Conservation (phyloP, 768 basidiomycete species). For the Hygrophoropsis aurantiaca region DNA sequence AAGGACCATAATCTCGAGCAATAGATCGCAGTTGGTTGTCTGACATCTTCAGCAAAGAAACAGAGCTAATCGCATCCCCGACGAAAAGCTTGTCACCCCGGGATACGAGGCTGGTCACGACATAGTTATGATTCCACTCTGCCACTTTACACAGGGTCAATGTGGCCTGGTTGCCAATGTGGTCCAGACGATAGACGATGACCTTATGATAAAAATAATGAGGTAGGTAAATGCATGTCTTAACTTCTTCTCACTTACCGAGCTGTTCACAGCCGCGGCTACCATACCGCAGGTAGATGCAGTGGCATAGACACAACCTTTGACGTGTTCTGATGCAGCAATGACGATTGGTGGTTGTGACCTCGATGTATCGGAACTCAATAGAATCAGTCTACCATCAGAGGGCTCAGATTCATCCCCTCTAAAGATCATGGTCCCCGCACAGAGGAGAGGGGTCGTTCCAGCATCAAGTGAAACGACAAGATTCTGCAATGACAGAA, state of each 20-base stretch:
- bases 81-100: constrained; percentile 56
- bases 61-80: constrained; percentile 81
- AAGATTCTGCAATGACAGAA: constrained; percentile 49
- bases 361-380: constrained; percentile 36
- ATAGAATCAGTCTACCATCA: constrained; percentile 61
- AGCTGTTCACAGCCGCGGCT: constrained; percentile 72
- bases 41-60: constrained; percentile 62
- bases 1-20: constrained; percentile 72
- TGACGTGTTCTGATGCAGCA: constrained; percentile 44
- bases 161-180: constrained; percentile 28
- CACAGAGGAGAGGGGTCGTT: constrained; percentile 44
- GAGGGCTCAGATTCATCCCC: constrained; percentile 49
- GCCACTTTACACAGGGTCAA: constrained; percentile 43
- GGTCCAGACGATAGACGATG: constrained; percentile 43
- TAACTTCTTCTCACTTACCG: constrained; percentile 46
- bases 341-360: constrained; percentile 24
- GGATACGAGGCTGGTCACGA: constrained; percentile 65
- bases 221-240: neutral
- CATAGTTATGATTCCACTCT: constrained; percentile 82
- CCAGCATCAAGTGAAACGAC: constrained; percentile 25
- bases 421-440: constrained; percentile 45
- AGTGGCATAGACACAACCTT: constrained; percentile 73
- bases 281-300: constrained; percentile 49
- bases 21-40: constrained; percentile 47
- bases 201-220: constrained; percentile 35